These are phyloP conservation scores for Favolaschia claudopus DNA, from an alignment of 768 basidiomycete genomes.

Conservation along the genomic window DNA sequence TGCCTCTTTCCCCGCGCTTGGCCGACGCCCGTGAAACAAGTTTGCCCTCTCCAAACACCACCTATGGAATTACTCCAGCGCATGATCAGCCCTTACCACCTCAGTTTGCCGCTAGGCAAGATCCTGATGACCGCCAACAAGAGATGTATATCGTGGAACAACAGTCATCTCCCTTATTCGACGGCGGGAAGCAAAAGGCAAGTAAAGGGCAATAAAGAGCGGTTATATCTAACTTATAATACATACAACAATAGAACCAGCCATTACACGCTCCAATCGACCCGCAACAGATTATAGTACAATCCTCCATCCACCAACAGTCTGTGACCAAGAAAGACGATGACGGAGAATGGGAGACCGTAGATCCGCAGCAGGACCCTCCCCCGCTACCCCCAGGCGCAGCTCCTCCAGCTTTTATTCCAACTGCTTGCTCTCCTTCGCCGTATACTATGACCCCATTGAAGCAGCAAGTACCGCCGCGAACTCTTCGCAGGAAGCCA, in stretches of 20 bases:
- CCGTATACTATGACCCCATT: conserved; percentile 49
- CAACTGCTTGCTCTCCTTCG: conserved; percentile 53
- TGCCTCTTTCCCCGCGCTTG: too few species aligned
- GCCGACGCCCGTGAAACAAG: too few species aligned
- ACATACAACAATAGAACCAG: conserved; percentile 28
- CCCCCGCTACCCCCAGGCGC: conserved; percentile 50
- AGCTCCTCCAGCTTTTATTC: conserved; percentile 48
- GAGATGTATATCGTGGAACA: too few species aligned
- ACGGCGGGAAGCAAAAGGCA: conserved; percentile 54
- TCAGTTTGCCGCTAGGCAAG: too few species aligned
- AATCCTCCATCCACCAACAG: conserved; percentile 49
- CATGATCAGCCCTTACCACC: too few species aligned
- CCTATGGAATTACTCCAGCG: too few species aligned
- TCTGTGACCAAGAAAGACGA: conserved; percentile 37
- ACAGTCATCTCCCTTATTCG: too few species aligned
- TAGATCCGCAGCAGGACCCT: conserved; percentile 40
- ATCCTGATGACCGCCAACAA: too few species aligned
- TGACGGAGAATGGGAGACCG: conserved; percentile 58
- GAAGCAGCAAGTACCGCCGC: conserved; percentile 24
- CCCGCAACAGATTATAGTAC: not conserved
- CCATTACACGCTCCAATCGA: conserved; percentile 18
- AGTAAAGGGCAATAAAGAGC: not conserved
- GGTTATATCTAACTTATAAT: not conserved
- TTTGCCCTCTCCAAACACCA: too few species aligned
- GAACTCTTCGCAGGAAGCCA: conserved; percentile 37